Conservation (phyloP, 805 yeast species). For the Nakazawaea anatomiae region DNA sequence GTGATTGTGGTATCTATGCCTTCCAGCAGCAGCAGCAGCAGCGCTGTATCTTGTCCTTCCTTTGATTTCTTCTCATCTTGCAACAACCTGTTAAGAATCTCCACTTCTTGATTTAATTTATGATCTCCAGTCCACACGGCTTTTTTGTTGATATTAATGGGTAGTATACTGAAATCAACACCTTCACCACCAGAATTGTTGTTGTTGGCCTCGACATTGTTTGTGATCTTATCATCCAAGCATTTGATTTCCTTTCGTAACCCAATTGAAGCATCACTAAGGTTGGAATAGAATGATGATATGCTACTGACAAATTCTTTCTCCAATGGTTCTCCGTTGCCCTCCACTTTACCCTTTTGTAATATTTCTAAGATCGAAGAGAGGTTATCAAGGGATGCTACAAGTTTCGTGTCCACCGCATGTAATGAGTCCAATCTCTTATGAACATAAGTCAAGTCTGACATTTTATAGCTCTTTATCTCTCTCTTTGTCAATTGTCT, state of each 20-base stretch:
- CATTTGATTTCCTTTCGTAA: constrained; percentile 62
- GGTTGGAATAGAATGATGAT: constrained; percentile 41
- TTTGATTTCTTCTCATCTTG: not conserved
- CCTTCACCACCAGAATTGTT: constrained; percentile 6
- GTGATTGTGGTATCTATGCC: no score
- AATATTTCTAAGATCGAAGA: constrained; percentile 40
- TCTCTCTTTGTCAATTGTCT: not conserved
- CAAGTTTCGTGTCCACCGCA: constrained; percentile 45
- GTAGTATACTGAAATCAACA: constrained; percentile 35
- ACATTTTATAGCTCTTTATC: not conserved
- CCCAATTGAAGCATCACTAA: constrained; percentile 53
- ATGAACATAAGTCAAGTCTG: constrained; percentile 29
- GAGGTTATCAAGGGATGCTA: constrained; percentile 42
- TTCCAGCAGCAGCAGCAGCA: no score
- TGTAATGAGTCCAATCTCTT: constrained; percentile 46
- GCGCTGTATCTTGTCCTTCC: not conserved
- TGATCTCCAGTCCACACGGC: constrained; percentile 61
- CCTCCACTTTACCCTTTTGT: constrained; percentile 24
- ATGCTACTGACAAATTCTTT: constrained; percentile 38
- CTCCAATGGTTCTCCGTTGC: constrained; percentile 11
- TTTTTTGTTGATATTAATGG: constrained; percentile 63
- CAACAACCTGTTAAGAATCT: constrained; percentile 23
- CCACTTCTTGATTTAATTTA: constrained; percentile 46
- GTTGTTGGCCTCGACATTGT: constrained; percentile 28
- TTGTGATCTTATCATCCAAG: constrained; percentile 55